Conservation (phyloP, 495 filamentous ascomycete species). For the Neurospora discreta region DNA sequence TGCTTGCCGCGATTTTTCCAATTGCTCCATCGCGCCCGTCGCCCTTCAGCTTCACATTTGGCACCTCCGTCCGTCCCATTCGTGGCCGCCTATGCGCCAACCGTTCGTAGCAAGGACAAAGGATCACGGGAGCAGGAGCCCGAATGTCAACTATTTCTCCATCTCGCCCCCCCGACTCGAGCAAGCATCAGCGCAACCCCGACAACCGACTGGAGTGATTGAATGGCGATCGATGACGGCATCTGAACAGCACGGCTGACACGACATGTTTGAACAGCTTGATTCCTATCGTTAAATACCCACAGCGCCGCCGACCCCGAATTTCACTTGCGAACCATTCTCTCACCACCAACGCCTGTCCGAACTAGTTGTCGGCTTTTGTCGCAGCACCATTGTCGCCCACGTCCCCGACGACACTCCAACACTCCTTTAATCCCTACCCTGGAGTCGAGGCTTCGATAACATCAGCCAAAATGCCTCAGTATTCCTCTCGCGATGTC, state of each 20-base stretch:
- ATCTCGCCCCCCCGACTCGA: background rate
- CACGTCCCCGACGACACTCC: constrained; percentile 10
- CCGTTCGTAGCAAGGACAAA: background rate
- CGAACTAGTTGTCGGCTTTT: constrained; percentile 5
- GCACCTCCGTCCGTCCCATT: background rate
- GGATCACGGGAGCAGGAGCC: background rate
- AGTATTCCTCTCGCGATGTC: constrained; percentile 44
- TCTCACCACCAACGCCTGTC: constrained; percentile 11
- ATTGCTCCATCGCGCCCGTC: background rate
- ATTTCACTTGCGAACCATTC: constrained; percentile 8
- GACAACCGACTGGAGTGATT: background rate
- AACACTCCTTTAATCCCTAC: constrained; percentile 3
- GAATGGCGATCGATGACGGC: background rate
- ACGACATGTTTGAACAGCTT: constrained; percentile 13
- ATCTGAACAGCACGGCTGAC: constrained; percentile 12
- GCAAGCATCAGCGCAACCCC: background rate
- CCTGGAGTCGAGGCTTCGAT: constrained; percentile 11
- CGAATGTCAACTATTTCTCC: background rate
- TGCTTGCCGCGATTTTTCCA: background rate
- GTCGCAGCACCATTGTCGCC: constrained; percentile 12
- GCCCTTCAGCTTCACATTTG: background rate
- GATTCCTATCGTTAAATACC: constrained; percentile 3
- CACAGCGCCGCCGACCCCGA: constrained; percentile 9
- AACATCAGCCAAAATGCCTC: constrained; percentile 33
- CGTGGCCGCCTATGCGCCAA: background rate